Base-by-base conservation (phyloP, 805 yeast genomes). In the Candida coquimbonensis region DNA sequence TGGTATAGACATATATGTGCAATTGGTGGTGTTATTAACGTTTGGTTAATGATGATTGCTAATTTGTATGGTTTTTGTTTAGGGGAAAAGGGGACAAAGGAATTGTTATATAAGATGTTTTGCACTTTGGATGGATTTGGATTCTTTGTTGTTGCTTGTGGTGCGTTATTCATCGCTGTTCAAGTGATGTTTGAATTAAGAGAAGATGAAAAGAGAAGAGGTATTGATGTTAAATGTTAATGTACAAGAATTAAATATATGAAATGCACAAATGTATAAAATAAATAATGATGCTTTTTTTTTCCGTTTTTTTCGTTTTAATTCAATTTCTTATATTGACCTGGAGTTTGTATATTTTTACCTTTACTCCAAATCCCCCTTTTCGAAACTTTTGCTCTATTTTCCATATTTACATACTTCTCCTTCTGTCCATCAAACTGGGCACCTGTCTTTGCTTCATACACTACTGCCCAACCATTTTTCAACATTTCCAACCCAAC, bases 1-100 rank as follows among this genome's bases (percentile, higher is more conserved):
- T 82, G 91, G 87, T 93, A 74, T 63, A 75, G 97, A 53, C 86
- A 83, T 60, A 57, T 82, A 13, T 87, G 96, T 65, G 96, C 89
- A 0, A 53, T 78, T 7, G 99, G 99, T 4, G 96, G 91, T 5
- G 95, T 90, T 27, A 59, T 74, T 21, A 93, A 93, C 63, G 83
- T 93, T 47, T 91, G 96, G 96, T 76, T 91, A 83, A 91, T 93
- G 99, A 89, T 93, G 89, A 75, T 89, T 52, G 98, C 98, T 14
- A 93, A 93, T 57, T 66, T 95, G 44, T 88, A 85, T 59, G 99
- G 99, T 0, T 93, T 93, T 64, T 93, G 97, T 56, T 72, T 93
- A 32, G 98, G 97, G 9, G 71, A 81, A 27, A 96, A 88, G 49
- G 99, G 99, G 2, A 80, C 90, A 26, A 53, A 72, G 26, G 69